These are phyloP conservation scores for Skeletonema grethae DNA, from an alignment of 108 stramenopile genomes.

Conservation along the genomic window DNA sequence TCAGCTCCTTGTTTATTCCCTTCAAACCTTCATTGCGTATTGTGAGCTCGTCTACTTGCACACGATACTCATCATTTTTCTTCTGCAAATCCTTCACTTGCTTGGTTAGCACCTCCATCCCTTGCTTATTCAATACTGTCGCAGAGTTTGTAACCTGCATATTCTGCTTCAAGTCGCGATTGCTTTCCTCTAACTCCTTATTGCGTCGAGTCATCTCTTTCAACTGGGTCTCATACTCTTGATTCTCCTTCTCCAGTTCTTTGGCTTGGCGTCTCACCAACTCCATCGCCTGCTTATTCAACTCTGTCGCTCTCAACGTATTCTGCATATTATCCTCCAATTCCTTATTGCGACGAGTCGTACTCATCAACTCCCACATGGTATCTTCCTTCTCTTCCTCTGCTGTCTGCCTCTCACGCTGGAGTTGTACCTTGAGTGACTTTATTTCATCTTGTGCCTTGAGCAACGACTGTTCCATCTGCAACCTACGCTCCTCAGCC, in stretches of 20 bases:
- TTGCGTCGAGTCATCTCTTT: background rate
- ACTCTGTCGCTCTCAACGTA: slow-evolving; percentile 1
- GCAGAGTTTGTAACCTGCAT: background rate
- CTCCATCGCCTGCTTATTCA: slow-evolving; percentile 5
- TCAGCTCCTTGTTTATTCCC: background rate
- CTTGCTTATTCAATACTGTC: background rate
- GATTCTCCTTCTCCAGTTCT: slow-evolving; percentile 3
- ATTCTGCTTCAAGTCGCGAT: background rate
- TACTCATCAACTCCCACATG: background rate
- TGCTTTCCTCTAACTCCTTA: background rate
- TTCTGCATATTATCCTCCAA: background rate
- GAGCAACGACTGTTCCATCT: slow-evolving; percentile 28
- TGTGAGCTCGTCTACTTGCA: background rate
- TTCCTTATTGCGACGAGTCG: background rate
- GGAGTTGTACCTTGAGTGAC: slow-evolving; percentile 16
- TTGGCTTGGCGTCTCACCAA: background rate
- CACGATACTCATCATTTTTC: background rate
- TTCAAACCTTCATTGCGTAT: background rate
- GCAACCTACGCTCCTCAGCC: slow-evolving; percentile 31
- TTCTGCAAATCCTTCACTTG: slow-evolving; percentile 4
- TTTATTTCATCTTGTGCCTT: slow-evolving; percentile 36
- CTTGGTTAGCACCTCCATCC: background rate
- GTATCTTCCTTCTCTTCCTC: background rate
- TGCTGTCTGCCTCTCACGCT: background rate
- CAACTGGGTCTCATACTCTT: background rate